These are phyloP conservation scores for Plasmodium gonderi DNA, from an alignment of 169 alveolate species.

Conservation along the genomic window DNA sequence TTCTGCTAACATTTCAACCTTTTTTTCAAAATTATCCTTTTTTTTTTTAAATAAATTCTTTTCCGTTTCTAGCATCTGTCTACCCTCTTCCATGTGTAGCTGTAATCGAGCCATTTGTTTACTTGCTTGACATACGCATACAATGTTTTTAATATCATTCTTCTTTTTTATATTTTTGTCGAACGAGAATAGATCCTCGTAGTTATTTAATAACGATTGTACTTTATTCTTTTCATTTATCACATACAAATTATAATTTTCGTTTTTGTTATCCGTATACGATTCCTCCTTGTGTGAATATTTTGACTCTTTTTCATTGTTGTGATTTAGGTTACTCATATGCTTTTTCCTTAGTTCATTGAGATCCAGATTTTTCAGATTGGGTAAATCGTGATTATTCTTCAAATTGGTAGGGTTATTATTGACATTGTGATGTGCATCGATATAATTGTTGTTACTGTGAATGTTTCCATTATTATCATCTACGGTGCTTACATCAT, in stretches of 20 bases:
- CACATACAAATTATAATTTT: conserved; percentile 7
- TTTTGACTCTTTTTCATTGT: background rate
- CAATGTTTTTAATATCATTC: conserved; percentile 60
- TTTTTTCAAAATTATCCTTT: conserved; percentile 72
- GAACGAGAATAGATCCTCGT: conserved; percentile 44
- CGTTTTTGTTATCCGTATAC: conserved; percentile 14
- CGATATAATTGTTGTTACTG: background rate
- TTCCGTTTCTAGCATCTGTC: conserved; percentile 73
- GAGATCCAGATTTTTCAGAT: conserved; percentile 23
- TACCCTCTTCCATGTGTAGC: conserved; percentile 65
- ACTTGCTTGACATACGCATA: conserved; percentile 73
- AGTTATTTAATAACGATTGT: conserved; percentile 9
- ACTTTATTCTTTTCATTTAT: conserved; percentile 35
- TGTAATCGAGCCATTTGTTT: conserved; percentile 74
- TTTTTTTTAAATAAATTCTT: conserved; percentile 56
- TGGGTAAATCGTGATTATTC: conserved; percentile 5
- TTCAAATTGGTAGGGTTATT: background rate
- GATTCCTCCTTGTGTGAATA: conserved; percentile 6
- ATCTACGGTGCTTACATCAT: no score
- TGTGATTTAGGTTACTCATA: conserved; percentile 1
- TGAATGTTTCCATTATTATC: no score
- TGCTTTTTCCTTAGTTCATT: conserved; percentile 41
- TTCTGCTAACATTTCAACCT: conserved; percentile 60
- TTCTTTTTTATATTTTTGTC: conserved; percentile 46
- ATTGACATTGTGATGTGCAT: background rate